Base-by-base conservation (phyloP, 345 rosid genomes). In the Rhizophora mangle region DNA sequence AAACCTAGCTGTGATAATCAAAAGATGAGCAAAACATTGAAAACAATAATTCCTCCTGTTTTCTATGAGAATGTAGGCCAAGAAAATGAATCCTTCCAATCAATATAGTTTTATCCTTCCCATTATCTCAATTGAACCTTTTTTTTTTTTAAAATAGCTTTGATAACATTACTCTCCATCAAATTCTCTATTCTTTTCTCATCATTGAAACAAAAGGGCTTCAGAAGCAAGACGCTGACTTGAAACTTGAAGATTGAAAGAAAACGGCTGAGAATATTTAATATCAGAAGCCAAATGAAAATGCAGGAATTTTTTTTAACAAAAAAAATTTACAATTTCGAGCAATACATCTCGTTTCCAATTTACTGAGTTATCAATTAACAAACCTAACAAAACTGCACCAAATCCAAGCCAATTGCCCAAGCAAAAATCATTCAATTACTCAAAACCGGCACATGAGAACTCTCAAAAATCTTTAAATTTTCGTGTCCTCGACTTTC, bases 321-420 rank as follows among this genome's bases (percentile, higher is more conserved):
- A 0, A 30, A 13, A 56, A 70, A 16, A 19, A 59, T 63, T 22
- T 53, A 8, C 20, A 65, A 34, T 13, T 59, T 6, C 37, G 30
- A 68, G 49, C 64, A 43, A 11, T 43, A 43, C 52, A 47, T 11
- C 7, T 30, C 16, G n/a, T 66, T 37, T 24, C 4, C n/a, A 31
- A 65, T 53, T 39, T 4, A 8, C 24, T 54, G 61, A 68, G 54
- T 60, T 51, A 66, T 67, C n/a, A 64, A 11, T 16, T 43, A 75
- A 8, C 63, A 55, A 26, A 67, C 18, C 54, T 24, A 71, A 71
- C 29, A 29, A 56, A 57, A 73, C 29, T 21, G 29, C 32, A 47
- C 27, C 47, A 19, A 62, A 60, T 62, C 63, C 31, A 37, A 72
- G 1, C 74, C 27, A 72, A 71, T 64, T 56, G 27, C 39, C 71